These are phyloP conservation scores for Mikania micrantha DNA, from an alignment of 129 eudicot species.

Conservation along the genomic window DNA sequence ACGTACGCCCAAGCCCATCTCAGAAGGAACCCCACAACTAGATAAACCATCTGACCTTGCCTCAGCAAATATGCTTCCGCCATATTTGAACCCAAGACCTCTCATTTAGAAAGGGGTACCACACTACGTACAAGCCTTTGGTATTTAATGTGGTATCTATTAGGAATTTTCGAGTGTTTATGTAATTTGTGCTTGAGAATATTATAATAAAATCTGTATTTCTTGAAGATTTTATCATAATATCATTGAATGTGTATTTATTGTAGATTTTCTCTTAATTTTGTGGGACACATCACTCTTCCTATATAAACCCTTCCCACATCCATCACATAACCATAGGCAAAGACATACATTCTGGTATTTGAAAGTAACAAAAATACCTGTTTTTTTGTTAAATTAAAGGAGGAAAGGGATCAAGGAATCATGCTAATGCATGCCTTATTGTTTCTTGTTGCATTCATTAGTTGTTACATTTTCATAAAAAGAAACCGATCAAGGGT, in stretches of 20 bases:
- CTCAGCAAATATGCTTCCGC: too few relatives aligned
- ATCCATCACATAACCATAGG: constrained; percentile 18
- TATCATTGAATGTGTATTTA: not conserved
- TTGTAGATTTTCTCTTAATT: constrained; percentile 6
- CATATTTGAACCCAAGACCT: too few relatives aligned
- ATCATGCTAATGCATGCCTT: constrained; percentile 23
- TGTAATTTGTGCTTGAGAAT: not conserved
- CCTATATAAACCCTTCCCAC: constrained; percentile 29
- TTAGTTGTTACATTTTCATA: constrained; percentile 25
- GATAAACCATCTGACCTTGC: too few relatives aligned
- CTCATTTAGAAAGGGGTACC: too few relatives aligned
- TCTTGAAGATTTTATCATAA: constrained; percentile 10
- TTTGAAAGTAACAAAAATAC: constrained; percentile 2
- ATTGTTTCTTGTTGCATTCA: constrained; percentile 31
- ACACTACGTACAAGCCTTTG: too few relatives aligned
- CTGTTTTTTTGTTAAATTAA: not conserved
- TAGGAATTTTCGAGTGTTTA: constrained; percentile 8
- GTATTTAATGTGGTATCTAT: not conserved
- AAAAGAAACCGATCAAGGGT: constrained; percentile 14
- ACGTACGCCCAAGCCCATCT: too few relatives aligned
- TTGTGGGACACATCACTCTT: not conserved
- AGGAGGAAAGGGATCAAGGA: constrained; percentile 12
- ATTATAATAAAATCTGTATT: not conserved
- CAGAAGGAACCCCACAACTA: too few relatives aligned
- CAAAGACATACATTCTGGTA: constrained; percentile 10